A percentile compares a stretch with the other conserved stretches of the same genome.
Conservation (phyloP, 2,329 filamentous ascomycete species). For the Rugonectria rugulosa region DNA sequence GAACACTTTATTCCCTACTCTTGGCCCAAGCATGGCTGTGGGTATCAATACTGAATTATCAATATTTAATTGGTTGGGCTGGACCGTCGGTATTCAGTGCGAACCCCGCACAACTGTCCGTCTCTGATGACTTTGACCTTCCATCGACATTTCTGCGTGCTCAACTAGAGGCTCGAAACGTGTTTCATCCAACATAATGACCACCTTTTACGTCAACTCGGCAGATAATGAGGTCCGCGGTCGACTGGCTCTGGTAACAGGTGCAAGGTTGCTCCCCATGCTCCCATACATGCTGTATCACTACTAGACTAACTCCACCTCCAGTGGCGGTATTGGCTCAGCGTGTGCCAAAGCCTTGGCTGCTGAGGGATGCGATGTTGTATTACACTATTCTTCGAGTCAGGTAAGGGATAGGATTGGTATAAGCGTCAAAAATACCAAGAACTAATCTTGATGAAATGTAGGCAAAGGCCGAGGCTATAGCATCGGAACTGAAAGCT, state of each 20-base stretch:
- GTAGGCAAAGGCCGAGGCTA: slow-evolving; percentile 42
- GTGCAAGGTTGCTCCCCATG: slow-evolving; percentile 41
- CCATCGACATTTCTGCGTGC: neutral
- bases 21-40: too few relatives aligned
- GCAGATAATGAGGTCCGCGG: slow-evolving; percentile 37
- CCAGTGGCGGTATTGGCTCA: slow-evolving; percentile 47
- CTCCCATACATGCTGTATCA: neutral
- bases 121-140: slow-evolving; percentile 4
- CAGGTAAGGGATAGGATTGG: slow-evolving; percentile 33
- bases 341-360: slow-evolving; percentile 43
- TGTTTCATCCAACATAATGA: slow-evolving; percentile 14
- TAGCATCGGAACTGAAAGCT: slow-evolving; percentile 37
- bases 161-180: neutral
- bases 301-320: neutral
- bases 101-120: slow-evolving; percentile 25
- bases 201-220: slow-evolving; percentile 29
- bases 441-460: neutral
- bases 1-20: too few relatives aligned
- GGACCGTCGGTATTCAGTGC: slow-evolving; percentile 31
- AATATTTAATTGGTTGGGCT: too few relatives aligned
- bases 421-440: slow-evolving; percentile 1
- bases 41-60: too few relatives aligned
- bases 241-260: slow-evolving; percentile 44
- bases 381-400: slow-evolving; percentile 45
- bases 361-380: slow-evolving; percentile 46